A percentile compares a stretch with the other conserved stretches of the same genome.
These are phyloP conservation scores for Nitzschia putrida DNA, from an alignment of 108 stramenopile species.

Conservation along the genomic window DNA sequence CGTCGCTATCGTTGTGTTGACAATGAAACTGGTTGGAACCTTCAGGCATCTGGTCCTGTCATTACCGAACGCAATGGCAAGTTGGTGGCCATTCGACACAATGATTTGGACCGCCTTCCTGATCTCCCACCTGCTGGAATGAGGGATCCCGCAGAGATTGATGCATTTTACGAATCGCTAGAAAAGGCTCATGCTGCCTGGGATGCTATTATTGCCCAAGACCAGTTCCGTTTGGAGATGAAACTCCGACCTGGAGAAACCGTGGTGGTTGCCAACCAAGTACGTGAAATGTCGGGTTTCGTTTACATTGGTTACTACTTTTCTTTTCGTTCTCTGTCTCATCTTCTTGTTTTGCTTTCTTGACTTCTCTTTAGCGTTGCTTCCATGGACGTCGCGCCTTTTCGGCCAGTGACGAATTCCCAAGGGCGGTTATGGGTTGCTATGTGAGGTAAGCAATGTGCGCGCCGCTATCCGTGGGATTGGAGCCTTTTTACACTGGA, in stretches of 20 bases:
- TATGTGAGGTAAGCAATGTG: constrained; percentile 53
- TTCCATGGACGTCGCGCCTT: constrained; percentile 76
- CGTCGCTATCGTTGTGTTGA: constrained; percentile 74
- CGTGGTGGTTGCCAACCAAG: constrained; percentile 81
- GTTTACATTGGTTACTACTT: neutral
- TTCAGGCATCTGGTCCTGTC: constrained; percentile 70
- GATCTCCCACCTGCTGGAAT: constrained; percentile 63
- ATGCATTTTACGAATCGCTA: constrained; percentile 55
- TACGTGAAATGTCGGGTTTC: constrained; percentile 11
- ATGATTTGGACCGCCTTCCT: constrained; percentile 82
- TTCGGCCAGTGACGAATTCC: constrained; percentile 27
- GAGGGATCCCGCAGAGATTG: constrained; percentile 29
- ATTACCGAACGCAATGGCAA: constrained; percentile 38
- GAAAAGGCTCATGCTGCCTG: constrained; percentile 62
- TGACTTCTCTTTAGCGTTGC: constrained; percentile 50
- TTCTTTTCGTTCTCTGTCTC: neutral
- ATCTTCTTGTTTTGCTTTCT: neutral
- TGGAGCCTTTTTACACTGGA: neutral
- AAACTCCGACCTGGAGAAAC: constrained; percentile 73
- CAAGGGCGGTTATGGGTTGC: constrained; percentile 79
- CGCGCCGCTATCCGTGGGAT: neutral
- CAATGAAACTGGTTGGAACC: constrained; percentile 69
- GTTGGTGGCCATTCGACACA: constrained; percentile 71
- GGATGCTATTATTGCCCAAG: constrained; percentile 64
- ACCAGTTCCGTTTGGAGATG: constrained; percentile 73